Evolutionary conservation across 2,329 filamentous ascomycete genomes (phyloP), one percentile per base, ranked within the genome.

Genomic region (Sporothrix phasma): DNA sequence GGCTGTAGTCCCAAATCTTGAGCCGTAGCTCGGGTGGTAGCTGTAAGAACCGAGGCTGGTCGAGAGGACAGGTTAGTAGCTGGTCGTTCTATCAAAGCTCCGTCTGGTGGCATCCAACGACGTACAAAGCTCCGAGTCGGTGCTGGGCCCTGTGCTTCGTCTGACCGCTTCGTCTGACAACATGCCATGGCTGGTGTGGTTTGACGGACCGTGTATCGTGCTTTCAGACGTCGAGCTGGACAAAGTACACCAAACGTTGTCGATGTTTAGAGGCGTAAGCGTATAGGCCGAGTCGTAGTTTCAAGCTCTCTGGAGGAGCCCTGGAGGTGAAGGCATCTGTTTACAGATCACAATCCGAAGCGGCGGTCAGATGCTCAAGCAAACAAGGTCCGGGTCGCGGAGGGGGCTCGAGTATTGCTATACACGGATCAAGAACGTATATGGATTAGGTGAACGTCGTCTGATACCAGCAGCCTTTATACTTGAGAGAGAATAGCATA

Each of bases 11-110:
- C 80, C 80, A 81, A 58, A 81, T 79, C 63, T 74, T 77, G 26
- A 80, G 71, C 11, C 80, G 77, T 17, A 81, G 71, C 68, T 81
- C 80, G 13, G 74, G 69, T 1, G 80, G 80, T 1, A 81, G 77
- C 47, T 69, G 70, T 19, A 73, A 66, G 66, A 81, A 81, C 58
- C 72, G 68, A 53, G 71, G 74, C 80, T 81, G 31, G 51, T 29
- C 26, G 29, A 2, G 17, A 17, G 6, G 5, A 3, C 0, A 31
- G 17, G 47, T 53, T 31, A 53, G 26, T n/a, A n/a, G n/a, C n/a
- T n/a, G n/a, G n/a, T n/a, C n/a, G n/a, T n/a, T n/a, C n/a, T n/a
- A n/a, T n/a, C n/a, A n/a, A 37, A 13, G 4, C 1, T 37, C 8
- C 37, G 5, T 37, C 47, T 62, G 5, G 13, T 24, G 7, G 15